Conservation (phyloP, 2,329 filamentous ascomycete species). For the Keithomyces neogunnii region DNA sequence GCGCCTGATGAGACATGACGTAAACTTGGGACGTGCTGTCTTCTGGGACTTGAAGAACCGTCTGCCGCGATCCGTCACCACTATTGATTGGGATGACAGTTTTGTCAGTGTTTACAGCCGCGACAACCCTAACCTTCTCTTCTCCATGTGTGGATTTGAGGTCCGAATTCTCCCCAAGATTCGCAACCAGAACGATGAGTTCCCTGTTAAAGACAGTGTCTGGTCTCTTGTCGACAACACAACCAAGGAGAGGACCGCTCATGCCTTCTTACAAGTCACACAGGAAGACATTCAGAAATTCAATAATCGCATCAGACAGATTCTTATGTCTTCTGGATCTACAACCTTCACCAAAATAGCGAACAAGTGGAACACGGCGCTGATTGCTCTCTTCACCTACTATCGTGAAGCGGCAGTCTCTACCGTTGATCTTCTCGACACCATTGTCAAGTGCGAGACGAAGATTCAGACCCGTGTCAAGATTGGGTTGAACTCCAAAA, state of each 20-base stretch:
- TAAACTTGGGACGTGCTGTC: constrained; percentile 91
- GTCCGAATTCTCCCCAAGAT: constrained; percentile 94
- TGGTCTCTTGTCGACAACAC: constrained; percentile 97
- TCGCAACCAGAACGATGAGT: constrained; percentile 91
- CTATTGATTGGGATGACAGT: constrained; percentile 98
- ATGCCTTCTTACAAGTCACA: constrained; percentile 95
- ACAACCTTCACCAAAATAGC: constrained; percentile 99
- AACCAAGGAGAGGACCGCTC: constrained; percentile 91
- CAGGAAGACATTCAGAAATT: constrained; percentile 98
- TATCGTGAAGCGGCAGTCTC: constrained; percentile 97
- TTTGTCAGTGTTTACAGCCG: constrained; percentile 97
- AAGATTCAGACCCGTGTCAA: constrained; percentile 99
- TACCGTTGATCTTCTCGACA: constrained; percentile 87
- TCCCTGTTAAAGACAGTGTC: constrained; percentile 94
- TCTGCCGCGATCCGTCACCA: constrained; percentile 86
- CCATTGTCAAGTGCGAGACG: constrained; percentile 98
- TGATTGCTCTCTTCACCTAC: constrained; percentile 97
- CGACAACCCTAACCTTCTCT: constrained; percentile 93
- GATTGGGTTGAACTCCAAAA: constrained; percentile 97
- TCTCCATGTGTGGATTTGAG: constrained; percentile 97
- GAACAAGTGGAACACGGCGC: constrained; percentile 98
- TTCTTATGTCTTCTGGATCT: constrained; percentile 98
- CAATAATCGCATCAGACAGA: constrained; percentile 97
- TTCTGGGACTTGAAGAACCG: constrained; percentile 99
- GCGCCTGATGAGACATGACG: constrained; percentile 97